phyloP scores from a whole-genome alignment of 495 filamentous ascomycete genomes.

The Aspergillus leporis region DNA sequence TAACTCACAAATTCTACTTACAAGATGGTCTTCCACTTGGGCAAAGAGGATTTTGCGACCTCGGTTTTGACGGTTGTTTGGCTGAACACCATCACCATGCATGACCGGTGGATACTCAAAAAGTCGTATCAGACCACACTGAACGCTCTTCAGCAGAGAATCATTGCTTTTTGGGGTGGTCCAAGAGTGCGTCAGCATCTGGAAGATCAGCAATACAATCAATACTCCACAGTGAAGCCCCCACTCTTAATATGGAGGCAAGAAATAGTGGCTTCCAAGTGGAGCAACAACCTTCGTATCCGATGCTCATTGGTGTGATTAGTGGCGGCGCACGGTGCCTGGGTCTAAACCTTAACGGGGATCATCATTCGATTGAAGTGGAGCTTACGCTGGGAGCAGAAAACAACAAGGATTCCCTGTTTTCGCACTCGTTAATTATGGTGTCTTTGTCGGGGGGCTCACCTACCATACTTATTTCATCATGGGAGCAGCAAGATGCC shows the following conservation, averaged over 20 bases:
- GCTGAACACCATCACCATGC: too few species aligned
- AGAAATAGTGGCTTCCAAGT: background rate
- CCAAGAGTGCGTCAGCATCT: background rate
- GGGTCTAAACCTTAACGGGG: slow-evolving; percentile 1
- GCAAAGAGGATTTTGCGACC: too few species aligned
- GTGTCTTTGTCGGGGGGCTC: background rate
- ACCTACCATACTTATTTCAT: background rate
- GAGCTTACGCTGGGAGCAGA: background rate
- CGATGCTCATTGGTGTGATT: background rate
- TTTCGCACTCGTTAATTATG: background rate
- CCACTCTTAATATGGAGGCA: background rate
- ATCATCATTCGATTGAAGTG: background rate
- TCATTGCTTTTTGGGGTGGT: background rate
- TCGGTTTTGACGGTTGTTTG: too few species aligned
- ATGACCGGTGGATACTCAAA: too few species aligned
- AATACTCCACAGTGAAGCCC: background rate
- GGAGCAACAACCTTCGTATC: background rate
- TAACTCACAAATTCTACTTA: too few species aligned
- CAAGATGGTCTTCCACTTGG: too few species aligned
- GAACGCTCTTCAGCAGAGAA: background rate
- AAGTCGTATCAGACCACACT: background rate
- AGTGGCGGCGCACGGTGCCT: background rate
- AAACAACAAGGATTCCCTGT: background rate
- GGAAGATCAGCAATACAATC: background rate
- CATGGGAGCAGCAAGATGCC: background rate